Evolutionary conservation across 139 green algal species (phyloP), one percentile per base, ranked within the genome.

Genomic region (Desmodesmus armatus): DNA sequence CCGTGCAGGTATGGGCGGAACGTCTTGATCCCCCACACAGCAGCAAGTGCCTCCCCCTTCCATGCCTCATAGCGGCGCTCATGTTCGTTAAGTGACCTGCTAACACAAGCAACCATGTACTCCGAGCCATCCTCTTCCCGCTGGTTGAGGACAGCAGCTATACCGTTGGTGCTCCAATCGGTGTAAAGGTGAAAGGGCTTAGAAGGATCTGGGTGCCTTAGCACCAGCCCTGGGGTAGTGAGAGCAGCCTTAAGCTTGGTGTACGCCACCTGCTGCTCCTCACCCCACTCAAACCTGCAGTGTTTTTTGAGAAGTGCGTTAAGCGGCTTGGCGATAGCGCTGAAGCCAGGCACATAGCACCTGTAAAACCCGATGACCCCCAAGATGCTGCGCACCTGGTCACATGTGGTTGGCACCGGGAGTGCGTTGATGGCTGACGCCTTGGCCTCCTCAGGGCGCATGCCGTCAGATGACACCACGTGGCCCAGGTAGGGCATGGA

Each of bases 61-160:
- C 58, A 82, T n/a, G 53, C n/a, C 6, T 2, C 27, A 17, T 82
- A 82, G 1, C 65, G 47, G 1, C 37, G 66, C 49, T 88, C 65
- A 39, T 86, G 70, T 41, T 80, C 74, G 3, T 75, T 19, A 27
- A 90, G 86, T 1, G n/a, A n/a, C n/a, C n/a, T n/a, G n/a, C n/a
- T n/a, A n/a, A n/a, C n/a, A n/a, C n/a, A n/a, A n/a, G n/a, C n/a
- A n/a, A n/a, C n/a, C n/a, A n/a, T n/a, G n/a, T n/a, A n/a, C n/a
- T n/a, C n/a, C n/a, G n/a, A n/a, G n/a, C n/a, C n/a, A n/a, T n/a
- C n/a, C n/a, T n/a, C n/a, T n/a, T n/a, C n/a, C n/a, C n/a, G n/a
- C n/a, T n/a, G n/a, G n/a, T 73, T 78, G 11, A 90, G 71, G 13
- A 93, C 86, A 5, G 75, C 90, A 53, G 81, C 85, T 23, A 90